Evolutionary conservation across 139 green algal species (phyloP), one percentile per base, ranked within the genome.

Genomic region (Haematococcus lacustris): DNA sequence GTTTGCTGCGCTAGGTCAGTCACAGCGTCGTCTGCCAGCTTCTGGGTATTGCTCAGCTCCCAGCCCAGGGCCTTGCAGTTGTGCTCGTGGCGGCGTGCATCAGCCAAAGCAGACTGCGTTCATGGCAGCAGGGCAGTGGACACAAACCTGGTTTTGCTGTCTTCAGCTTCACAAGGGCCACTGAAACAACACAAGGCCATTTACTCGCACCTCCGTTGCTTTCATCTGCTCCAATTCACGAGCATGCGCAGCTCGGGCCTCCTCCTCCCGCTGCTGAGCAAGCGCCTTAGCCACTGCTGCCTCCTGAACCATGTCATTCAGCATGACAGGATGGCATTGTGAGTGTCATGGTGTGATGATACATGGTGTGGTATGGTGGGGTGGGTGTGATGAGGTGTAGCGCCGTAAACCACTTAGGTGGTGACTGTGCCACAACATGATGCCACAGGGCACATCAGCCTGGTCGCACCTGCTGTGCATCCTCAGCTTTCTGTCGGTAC

Each of bases 301-400:
- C 60, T 87, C 83, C 85, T 90, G 81, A 62, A 57, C 0, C 2
- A 57, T 21, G 21, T 57, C 47, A 57, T n/a, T n/a, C n/a, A n/a
- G n/a, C n/a, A n/a, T n/a, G n/a, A n/a, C n/a, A n/a, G n/a, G n/a
- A n/a, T n/a, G n/a, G n/a, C n/a, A n/a, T n/a, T n/a, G n/a, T n/a
- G n/a, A n/a, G n/a, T n/a, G n/a, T n/a, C n/a, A n/a, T n/a, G n/a
- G n/a, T n/a, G n/a, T n/a, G n/a, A n/a, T n/a, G n/a, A n/a, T n/a
- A n/a, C n/a, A n/a, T n/a, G n/a, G n/a, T n/a, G n/a, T n/a, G n/a
- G n/a, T n/a, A n/a, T n/a, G n/a, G n/a, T n/a, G n/a, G n/a, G n/a
- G n/a, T n/a, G n/a, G n/a, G n/a, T n/a, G n/a, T n/a, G n/a, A n/a
- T n/a, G n/a, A n/a, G n/a, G n/a, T n/a, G n/a, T n/a, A n/a, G n/a